These are phyloP conservation scores for Starmerella gropengiesseri DNA, from an alignment of 805 yeast genomes.

Conservation along the genomic window DNA sequence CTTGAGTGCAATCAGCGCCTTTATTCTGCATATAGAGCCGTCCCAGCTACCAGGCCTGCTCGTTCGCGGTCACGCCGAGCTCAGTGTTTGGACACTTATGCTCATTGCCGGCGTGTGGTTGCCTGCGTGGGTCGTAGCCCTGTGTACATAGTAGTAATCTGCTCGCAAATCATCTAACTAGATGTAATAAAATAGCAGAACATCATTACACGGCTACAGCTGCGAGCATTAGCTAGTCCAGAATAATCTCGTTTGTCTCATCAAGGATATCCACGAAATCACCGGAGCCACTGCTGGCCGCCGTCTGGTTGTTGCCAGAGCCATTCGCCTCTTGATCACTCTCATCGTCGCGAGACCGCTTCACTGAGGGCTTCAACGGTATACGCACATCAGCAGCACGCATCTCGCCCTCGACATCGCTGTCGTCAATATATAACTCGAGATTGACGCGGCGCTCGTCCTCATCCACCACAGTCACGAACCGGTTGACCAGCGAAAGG, in stretches of 20 bases:
- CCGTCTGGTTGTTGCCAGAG: background rate
- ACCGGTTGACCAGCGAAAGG: slow-evolving; percentile 53
- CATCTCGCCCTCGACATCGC: slow-evolving; percentile 19
- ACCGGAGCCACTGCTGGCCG: background rate
- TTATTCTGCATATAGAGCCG: slow-evolving; percentile 27
- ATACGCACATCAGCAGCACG: slow-evolving; percentile 25
- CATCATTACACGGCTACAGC: too few species aligned
- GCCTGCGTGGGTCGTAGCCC: slow-evolving; percentile 57
- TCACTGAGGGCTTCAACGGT: slow-evolving; percentile 19
- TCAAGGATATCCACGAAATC: slow-evolving; percentile 4
- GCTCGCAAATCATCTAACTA: too few species aligned
- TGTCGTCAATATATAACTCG: slow-evolving; percentile 27
- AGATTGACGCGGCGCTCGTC: slow-evolving; percentile 56
- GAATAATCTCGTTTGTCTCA: slow-evolving; percentile 3
- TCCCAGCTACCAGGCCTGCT: slow-evolving; percentile 41
- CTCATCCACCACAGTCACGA: slow-evolving; percentile 68
- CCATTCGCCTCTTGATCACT: slow-evolving; percentile 8
- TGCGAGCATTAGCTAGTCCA: slow-evolving; percentile 1
- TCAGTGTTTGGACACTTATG: slow-evolving; percentile 81
- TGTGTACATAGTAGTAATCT: background rate
- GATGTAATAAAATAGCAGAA: too few species aligned
- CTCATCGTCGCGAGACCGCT: slow-evolving; percentile 18
- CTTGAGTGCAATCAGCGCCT: slow-evolving; percentile 28
- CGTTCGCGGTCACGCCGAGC: slow-evolving; percentile 50
- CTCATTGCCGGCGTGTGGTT: slow-evolving; percentile 65